Conservation (phyloP, 1,139 yeast genomes). For the Saccharomyces pastorianus region DNA sequence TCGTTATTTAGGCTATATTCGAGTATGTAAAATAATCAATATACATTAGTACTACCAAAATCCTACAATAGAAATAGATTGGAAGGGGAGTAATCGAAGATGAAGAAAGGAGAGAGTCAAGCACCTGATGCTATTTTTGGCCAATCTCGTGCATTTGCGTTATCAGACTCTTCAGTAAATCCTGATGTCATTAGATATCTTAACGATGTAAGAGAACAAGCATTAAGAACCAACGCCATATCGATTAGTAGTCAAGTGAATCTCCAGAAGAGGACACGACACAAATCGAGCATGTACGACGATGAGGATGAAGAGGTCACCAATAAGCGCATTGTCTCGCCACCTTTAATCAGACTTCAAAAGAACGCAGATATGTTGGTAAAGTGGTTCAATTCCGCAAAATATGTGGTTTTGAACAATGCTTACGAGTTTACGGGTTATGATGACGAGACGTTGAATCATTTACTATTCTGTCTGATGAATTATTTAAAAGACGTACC, state of each 20-base stretch:
- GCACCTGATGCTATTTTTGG: constrained; percentile 25
- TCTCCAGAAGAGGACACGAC: constrained; percentile 1
- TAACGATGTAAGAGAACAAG: constrained; percentile 23
- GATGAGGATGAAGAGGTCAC: constrained; percentile 13
- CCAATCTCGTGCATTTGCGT: constrained; percentile 24
- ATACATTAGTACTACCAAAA: background rate
- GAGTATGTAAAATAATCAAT: background rate
- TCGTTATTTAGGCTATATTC: background rate
- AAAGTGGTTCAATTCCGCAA: constrained; percentile 14
- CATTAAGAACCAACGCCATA: constrained; percentile 21
- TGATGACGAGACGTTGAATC: constrained; percentile 14
- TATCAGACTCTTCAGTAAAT: constrained; percentile 21
- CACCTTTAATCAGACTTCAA: constrained; percentile 6
- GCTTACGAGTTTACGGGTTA: constrained; percentile 14
- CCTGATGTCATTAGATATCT: constrained; percentile 24
- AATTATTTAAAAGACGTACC: constrained; percentile 8
- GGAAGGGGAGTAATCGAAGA: background rate
- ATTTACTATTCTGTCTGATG: constrained; percentile 16
- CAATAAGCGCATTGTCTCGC: background rate
- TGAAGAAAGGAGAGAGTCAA: constrained; percentile 5
- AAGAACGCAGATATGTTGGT: constrained; percentile 8
- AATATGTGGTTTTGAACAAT: constrained; percentile 3
- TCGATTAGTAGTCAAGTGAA: background rate
- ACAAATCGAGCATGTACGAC: constrained; percentile 20
- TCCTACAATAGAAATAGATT: background rate